phyloP scores from a whole-genome alignment of 2,329 filamentous ascomycete genomes.

The Mycocentrospora acerina region DNA sequence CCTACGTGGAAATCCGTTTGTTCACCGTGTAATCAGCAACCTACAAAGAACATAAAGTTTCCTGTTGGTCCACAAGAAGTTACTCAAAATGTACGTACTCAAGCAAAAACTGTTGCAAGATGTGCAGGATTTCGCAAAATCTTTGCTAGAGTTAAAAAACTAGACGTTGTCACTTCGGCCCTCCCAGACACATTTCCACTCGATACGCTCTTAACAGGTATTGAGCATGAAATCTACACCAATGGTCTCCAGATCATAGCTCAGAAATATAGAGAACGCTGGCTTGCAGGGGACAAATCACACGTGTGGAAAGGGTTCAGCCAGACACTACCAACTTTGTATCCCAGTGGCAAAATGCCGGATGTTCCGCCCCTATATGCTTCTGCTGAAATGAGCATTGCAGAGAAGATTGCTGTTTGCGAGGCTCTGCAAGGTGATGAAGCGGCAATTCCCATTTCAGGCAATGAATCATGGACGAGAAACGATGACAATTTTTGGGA shows the following conservation, averaged over 20 bases:
- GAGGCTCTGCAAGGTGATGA: slow-evolving; percentile 5
- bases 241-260: slow-evolving; percentile 14
- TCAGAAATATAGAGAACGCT: slow-evolving; percentile 6
- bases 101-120: background rate
- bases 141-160: slow-evolving; percentile 10
- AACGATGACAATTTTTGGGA: slow-evolving; percentile 27
- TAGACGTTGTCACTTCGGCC: background rate
- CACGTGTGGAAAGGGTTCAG: slow-evolving; percentile 18
- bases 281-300: slow-evolving; percentile 11
- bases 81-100: too few relatives aligned
- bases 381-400: slow-evolving; percentile 10
- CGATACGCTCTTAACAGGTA: slow-evolving; percentile 6
- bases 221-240: slow-evolving; percentile 20
- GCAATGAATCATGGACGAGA: slow-evolving; percentile 30
- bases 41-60: too few relatives aligned
- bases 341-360: slow-evolving; percentile 25
- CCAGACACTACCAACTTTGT: slow-evolving; percentile 9
- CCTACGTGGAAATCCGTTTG: slow-evolving; percentile 17
- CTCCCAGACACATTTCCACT: background rate
- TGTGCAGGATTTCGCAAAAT: background rate
- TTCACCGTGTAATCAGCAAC: too few relatives aligned
- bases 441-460: slow-evolving; percentile 10
- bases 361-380: slow-evolving; percentile 18
- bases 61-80: too few relatives aligned
- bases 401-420: slow-evolving; percentile 24